Percentiles rank a stretch among this genome's conserved stretches.
Conservation (phyloP, 2,329 filamentous ascomycete species). For the Monilinia fructigena region DNA sequence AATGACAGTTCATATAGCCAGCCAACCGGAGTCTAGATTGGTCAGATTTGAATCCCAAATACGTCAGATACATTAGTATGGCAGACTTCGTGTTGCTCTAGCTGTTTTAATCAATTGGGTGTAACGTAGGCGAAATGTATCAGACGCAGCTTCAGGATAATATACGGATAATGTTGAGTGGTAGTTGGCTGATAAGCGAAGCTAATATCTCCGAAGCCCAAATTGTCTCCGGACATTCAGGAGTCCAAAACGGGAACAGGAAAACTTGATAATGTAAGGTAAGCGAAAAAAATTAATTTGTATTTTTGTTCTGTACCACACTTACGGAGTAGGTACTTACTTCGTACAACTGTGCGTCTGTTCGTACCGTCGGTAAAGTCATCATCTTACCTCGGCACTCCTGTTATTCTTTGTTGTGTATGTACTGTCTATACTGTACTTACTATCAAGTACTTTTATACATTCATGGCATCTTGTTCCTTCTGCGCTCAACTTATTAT, state of each 20-base stretch:
- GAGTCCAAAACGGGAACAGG: background rate
- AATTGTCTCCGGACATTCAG: constrained; percentile 4
- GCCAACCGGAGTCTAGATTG: too few species aligned
- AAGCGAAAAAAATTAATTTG: background rate
- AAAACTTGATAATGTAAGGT: background rate
- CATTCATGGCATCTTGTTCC: background rate
- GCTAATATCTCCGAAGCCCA: background rate
- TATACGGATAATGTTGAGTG: background rate
- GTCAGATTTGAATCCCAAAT: too few species aligned
- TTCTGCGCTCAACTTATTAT: background rate
- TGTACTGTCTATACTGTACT: background rate
- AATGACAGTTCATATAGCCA: too few species aligned
- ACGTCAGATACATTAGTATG: too few species aligned
- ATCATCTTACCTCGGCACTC: background rate
- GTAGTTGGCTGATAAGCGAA: background rate
- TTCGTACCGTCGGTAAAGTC: background rate
- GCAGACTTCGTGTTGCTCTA: too few species aligned
- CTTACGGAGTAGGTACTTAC: too few species aligned
- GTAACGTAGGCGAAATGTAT: background rate
- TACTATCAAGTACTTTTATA: background rate
- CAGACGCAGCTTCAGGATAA: too few species aligned
- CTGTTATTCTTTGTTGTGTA: too few species aligned
- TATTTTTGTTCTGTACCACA: background rate
- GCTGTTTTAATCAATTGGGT: background rate
- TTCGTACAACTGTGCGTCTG: background rate